Base-by-base conservation (phyloP, 176 grass and related monocot species). In the Hsuehochloa calcarea region DNA sequence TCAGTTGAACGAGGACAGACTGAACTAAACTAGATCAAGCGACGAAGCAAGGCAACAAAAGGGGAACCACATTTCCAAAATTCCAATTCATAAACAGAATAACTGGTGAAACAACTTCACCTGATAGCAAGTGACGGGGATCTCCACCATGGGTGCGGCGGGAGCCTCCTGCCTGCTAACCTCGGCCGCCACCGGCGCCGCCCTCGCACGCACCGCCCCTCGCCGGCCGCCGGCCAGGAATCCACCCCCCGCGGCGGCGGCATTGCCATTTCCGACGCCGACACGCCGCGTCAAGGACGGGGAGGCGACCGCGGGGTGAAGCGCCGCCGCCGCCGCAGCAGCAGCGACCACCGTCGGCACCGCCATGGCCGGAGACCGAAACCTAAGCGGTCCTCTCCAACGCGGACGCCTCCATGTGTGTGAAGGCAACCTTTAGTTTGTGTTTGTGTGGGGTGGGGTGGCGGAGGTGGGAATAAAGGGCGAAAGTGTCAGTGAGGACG, bases 51-150 rank as follows among this genome's bases (percentile, higher is more conserved):
- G 15, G 34, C 17, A 47, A 22, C 77, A 22, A 25, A 81, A 65
- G 6, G 8, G 1, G 56, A 44, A 50, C 47, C 47, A 19, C 67
- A 85, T 75, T 72, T 75, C 38, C 14, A 52, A 39, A 80, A 86
- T 77, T 54, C 65, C 70, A 82, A 81, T 20, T 39, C 56, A 58
- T 10, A 45, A 31, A 67, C 39, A 84, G 61, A 4, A 70, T 5
- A 46, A 85, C 13, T 0, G n/a, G 61, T 26, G 59, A 25, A 27
- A 47, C 14, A 37, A 15, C n/a, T 37, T 85, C 82, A 99, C 96
- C 96, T 99, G 89, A 79, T 96, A 99, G 79, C 93, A 99, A 66
- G 92, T 99, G 84, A 96, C 91, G 20, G 93, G 93, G 89, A 99
- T 96, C 86, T 99, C 93, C 40, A 99, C 87, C 54, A 63, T 84